A percentile compares a stretch with the other conserved stretches of the same genome.
Evolutionary conservation across 768 basidiomycete genomes (phyloP).

Genomic region (Panaeolus papilionaceus): DNA sequence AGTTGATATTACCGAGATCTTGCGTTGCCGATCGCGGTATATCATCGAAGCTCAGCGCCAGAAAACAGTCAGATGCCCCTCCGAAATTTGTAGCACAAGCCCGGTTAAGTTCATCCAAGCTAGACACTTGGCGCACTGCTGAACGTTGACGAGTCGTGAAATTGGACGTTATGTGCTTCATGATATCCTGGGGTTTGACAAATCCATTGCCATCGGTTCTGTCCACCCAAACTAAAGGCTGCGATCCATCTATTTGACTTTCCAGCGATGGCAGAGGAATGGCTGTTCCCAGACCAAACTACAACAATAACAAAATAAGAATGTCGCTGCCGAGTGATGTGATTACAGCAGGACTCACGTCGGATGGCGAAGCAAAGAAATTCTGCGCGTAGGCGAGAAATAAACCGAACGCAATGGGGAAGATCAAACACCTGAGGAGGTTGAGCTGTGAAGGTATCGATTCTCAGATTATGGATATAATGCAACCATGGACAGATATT

Average conservation of each 20-base stretch:
- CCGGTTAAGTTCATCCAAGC: constrained; percentile 53
- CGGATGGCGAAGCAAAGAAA: constrained; percentile 52
- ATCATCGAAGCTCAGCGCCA: constrained; percentile 65
- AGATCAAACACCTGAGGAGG: constrained; percentile 54
- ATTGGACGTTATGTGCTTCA: constrained; percentile 58
- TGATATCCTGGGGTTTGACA: constrained; percentile 64
- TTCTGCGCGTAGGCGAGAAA: constrained; percentile 60
- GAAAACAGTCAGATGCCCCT: constrained; percentile 70
- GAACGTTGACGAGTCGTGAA: constrained; percentile 56
- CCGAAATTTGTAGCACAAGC: constrained; percentile 80
- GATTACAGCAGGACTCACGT: constrained; percentile 40
- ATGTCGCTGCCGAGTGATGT: constrained; percentile 28
- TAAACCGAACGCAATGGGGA: constrained; percentile 60
- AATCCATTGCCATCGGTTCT: constrained; percentile 60
- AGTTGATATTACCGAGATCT: constrained; percentile 53
- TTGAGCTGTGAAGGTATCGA: constrained; percentile 44
- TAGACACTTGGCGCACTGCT: constrained; percentile 55
- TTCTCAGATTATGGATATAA: not conserved
- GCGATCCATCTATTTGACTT: constrained; percentile 57
- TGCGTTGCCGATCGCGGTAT: constrained; percentile 47
- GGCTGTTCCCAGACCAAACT: constrained; percentile 70
- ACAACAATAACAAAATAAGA: not conserved
- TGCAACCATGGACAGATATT: constrained; percentile 28
- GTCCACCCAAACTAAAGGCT: constrained; percentile 71
- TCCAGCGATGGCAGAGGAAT: constrained; percentile 53